Percentiles rank a stretch among this genome's conserved stretches.
Conservation (phyloP, 805 yeast species). For the Ogataea neopini region DNA sequence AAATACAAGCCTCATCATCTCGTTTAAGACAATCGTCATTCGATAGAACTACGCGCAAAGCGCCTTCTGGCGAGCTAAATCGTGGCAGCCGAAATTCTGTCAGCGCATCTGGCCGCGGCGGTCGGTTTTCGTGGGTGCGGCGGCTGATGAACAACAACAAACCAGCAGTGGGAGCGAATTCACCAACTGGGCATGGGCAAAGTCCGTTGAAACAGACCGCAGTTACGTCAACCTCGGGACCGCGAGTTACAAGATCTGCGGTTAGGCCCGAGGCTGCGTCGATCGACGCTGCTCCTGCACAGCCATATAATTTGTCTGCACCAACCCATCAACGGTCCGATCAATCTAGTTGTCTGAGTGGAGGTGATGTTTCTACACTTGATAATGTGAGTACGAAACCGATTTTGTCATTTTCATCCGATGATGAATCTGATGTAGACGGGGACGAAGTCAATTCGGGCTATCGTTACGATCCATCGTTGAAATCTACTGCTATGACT, state of each 20-base stretch:
- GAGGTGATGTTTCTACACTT: conserved; percentile 22
- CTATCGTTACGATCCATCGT: conserved; percentile 28
- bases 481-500: conserved; percentile 49
- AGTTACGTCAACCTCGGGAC: neutral
- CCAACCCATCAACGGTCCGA: conserved; percentile 9
- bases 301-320: neutral
- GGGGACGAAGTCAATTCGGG: conserved; percentile 20
- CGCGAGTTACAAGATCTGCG: neutral
- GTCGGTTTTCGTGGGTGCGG: conserved; percentile 38
- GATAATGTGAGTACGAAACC: conserved; percentile 50
- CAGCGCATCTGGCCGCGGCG: conserved; percentile 9
- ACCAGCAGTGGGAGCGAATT: conserved; percentile 5
- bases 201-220: conserved; percentile 8
- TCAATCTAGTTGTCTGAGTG: conserved; percentile 19
- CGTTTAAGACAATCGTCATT: neutral
- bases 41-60: neutral
- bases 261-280: neutral
- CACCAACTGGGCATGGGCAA: conserved; percentile 8
- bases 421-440: conserved; percentile 20
- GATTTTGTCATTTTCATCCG: conserved; percentile 45
- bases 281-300: neutral
- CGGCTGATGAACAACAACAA: conserved; percentile 34
- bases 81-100: neutral
- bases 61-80: neutral
- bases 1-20: neutral